Conservation (phyloP, 345 rosid species). For the Eucalyptus pauciflora region DNA sequence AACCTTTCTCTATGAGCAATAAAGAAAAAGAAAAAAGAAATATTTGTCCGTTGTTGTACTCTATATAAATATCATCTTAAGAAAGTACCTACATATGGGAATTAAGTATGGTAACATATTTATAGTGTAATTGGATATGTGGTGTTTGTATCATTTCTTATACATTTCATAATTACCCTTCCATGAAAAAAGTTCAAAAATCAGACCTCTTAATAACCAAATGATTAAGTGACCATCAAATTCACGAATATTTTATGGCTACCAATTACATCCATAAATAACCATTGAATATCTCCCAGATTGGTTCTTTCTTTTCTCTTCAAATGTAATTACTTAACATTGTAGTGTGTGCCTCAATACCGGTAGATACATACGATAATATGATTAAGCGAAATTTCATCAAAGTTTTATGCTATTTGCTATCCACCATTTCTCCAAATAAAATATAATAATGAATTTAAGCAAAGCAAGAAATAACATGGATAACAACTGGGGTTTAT, state of each 20-base stretch:
- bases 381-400: neutral
- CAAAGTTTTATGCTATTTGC: neutral
- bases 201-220: neutral
- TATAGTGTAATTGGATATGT: neutral
- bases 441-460: neutral
- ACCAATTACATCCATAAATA: neutral
- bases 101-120: neutral
- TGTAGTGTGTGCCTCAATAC: neutral
- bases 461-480: neutral
- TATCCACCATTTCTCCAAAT: neutral
- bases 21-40: too few relatives aligned
- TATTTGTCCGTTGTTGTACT: neutral
- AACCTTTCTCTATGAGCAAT: too few relatives aligned
- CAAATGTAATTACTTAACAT: neutral
- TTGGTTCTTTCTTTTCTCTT: neutral
- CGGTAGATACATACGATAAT: neutral
- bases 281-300: neutral
- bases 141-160: neutral
- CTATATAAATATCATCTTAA: neutral
- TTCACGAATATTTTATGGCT: neutral
- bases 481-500: neutral
- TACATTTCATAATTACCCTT: neutral
- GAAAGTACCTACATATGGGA: neutral
- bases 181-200: too few relatives aligned
- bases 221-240: neutral